Base-by-base conservation (phyloP, 2,329 filamentous ascomycete genomes). In the Cladosporium colombiae region DNA sequence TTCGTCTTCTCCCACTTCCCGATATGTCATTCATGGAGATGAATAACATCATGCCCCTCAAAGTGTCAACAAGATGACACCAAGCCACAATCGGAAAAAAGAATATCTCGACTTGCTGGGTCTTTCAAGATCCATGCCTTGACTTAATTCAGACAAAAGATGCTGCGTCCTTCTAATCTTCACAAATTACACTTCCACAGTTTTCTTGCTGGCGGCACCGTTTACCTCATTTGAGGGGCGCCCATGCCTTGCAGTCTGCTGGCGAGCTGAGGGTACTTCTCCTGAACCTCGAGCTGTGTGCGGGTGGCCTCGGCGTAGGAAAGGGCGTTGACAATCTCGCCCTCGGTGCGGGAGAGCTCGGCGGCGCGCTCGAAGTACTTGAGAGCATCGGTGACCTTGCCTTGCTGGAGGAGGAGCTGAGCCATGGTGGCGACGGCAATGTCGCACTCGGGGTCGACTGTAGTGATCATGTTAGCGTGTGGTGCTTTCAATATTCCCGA, bases 351-450 rank as follows among this genome's bases (percentile, higher is more conserved):
- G 56, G 93, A 93, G 62, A 99, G 88, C 81, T 98, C 93, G 31
- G 94, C 95, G 1, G 95, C 95, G 68, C 92, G 90, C 84, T 98
- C 93, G 77, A 99, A 99, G 84, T 98, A 98, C 80, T 91, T 92
- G 70, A 99, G 88, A 0, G 95, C 95, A 69, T 97, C 92, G 40
- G 90, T 91, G 66, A 99, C 94, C 83, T 97, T 97, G 79, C 95
- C 95, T 83, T 98, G 95, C 80, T 99, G 95, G 40, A 99, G 87
- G 62, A 99, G 89, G 50, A 99, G 88, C 81, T 99, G 95, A 13
- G 95, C 95, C 92, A 99, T 97, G 64, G 95, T 99, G 62, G 95
- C 95, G 50, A 99, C 95, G 50, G 95, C 95, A 75, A 99, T 99
- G 75, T 99, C 95, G 77, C 95, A 99, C 79, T 99, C 95, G 29